These are phyloP conservation scores for Taiozyma sp. DNA, from an alignment of 1,139 yeast genomes.

Conservation along the genomic window DNA sequence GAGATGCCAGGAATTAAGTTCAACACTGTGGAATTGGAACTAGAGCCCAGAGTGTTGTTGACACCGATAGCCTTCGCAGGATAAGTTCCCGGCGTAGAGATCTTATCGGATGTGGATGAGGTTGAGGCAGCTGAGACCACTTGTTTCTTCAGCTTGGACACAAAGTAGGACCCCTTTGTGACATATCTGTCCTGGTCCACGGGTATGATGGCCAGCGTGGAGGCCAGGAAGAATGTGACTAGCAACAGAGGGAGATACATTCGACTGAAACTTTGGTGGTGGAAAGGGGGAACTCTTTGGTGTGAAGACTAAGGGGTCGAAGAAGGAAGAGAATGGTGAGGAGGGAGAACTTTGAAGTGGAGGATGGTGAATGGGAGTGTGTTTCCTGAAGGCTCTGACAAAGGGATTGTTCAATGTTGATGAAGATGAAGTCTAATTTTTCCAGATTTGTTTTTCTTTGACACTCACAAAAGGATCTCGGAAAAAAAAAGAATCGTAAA, in stretches of 20 bases:
- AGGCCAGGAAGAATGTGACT: not conserved
- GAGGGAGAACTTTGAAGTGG: not conserved
- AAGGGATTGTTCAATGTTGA: not conserved
- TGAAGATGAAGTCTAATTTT: not conserved
- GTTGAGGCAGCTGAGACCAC: not conserved
- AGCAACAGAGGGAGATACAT: not conserved
- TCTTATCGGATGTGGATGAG: not conserved
- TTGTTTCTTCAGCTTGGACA: constrained; percentile 2
- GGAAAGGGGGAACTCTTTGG: not conserved
- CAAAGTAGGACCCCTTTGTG: not conserved
- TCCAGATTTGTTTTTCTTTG: not conserved
- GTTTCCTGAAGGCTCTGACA: not conserved
- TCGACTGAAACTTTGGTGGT: not conserved
- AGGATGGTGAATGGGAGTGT: not conserved
- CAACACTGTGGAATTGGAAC: constrained; percentile 8
- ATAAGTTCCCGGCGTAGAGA: not conserved
- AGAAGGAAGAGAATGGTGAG: not conserved
- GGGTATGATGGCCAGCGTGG: constrained; percentile 6
- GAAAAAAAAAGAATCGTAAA: not conserved
- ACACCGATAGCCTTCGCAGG: not conserved
- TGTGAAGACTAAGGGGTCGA: not conserved
- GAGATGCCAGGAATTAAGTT: constrained; percentile 25
- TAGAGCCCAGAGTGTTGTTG: not conserved
- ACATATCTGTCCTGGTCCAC: constrained; percentile 3
- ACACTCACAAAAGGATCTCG: not conserved